Evolutionary conservation across 345 rosid genomes (phyloP).

Genomic region (Eucalyptus polybractea): DNA sequence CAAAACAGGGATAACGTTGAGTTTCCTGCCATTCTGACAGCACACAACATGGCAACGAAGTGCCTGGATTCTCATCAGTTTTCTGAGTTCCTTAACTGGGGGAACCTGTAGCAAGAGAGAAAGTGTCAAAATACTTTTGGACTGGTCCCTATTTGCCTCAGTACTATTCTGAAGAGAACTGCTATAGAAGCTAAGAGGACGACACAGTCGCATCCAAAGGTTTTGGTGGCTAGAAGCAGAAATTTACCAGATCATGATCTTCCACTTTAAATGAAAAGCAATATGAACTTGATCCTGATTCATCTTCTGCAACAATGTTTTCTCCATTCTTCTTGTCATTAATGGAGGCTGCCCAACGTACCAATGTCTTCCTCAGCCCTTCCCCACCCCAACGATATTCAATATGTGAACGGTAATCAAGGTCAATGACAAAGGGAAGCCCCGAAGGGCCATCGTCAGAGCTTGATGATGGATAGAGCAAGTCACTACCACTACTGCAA

Average conservation of each 20-base stretch:
- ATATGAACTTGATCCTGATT: slow-evolving; percentile 42
- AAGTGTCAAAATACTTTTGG: not conserved
- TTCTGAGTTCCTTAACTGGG: slow-evolving; percentile 77
- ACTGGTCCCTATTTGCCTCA: not conserved
- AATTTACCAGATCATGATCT: slow-evolving; percentile 53
- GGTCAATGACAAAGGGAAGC: slow-evolving; percentile 67
- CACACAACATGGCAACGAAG: slow-evolving; percentile 76
- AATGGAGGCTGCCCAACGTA: slow-evolving; percentile 76
- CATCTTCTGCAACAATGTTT: slow-evolving; percentile 28
- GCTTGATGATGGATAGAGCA: slow-evolving; percentile 63
- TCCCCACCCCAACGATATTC: slow-evolving; percentile 99
- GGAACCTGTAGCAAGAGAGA: slow-evolving; percentile 33
- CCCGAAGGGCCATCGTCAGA: slow-evolving; percentile 45
- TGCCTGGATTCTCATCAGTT: slow-evolving; percentile 81
- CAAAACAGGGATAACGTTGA: slow-evolving; percentile 68
- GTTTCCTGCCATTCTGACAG: slow-evolving; percentile 65
- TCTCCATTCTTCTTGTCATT: slow-evolving; percentile 34
- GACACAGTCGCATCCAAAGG: not conserved
- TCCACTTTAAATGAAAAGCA: slow-evolving; percentile 68
- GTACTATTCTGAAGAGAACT: not conserved
- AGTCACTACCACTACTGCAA: slow-evolving; percentile 93
- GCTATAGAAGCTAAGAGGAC: not conserved
- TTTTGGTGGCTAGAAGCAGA: slow-evolving; percentile 2
- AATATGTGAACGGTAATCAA: slow-evolving; percentile 89
- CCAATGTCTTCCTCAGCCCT: slow-evolving; percentile 84